Conservation (phyloP, 2,329 filamentous ascomycete genomes). For the Colletotrichum cordylinicola region DNA sequence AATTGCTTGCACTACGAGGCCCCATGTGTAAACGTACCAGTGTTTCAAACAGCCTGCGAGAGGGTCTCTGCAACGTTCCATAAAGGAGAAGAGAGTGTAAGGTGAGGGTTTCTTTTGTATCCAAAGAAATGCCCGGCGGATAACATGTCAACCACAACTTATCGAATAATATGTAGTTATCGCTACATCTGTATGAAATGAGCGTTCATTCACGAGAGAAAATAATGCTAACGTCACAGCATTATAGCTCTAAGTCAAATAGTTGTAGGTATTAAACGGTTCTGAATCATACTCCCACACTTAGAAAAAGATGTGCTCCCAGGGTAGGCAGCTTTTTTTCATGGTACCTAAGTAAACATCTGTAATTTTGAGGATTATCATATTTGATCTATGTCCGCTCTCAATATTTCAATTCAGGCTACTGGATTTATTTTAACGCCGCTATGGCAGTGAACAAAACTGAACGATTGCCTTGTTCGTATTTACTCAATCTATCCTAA, state of each 20-base stretch:
- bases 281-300: not conserved
- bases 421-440: not conserved
- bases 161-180: not conserved
- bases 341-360: not conserved
- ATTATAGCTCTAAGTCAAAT: not conserved
- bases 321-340: not conserved
- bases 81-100: not conserved
- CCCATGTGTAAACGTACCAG: not conserved
- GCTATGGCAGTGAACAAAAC: not conserved
- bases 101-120: not conserved
- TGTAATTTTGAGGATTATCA: not conserved
- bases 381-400: not conserved
- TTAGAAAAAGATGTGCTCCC: not conserved
- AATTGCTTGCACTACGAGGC: not conserved
- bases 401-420: not conserved
- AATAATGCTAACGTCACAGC: not conserved
- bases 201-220: not conserved
- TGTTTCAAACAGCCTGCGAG: not conserved
- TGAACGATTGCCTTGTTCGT: not conserved
- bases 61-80: not conserved
- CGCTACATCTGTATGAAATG: not conserved
- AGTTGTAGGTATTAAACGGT: not conserved
- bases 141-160: not conserved
- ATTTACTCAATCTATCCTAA: not conserved
- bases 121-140: not conserved